Base-by-base conservation (phyloP, 805 yeast species). In the Komagataella phaffii region DNA sequence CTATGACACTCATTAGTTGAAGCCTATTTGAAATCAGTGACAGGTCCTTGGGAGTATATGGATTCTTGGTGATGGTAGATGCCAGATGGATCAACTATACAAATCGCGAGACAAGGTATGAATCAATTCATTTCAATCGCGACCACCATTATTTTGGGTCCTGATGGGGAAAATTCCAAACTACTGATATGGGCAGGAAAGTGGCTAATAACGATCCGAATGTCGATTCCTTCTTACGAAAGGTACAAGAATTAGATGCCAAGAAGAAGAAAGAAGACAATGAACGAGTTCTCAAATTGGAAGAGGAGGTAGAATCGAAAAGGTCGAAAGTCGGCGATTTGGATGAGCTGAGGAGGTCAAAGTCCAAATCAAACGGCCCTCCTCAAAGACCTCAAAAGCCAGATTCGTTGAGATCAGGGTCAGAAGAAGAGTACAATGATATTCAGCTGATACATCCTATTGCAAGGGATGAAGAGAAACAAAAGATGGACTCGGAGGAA, bases 371-470 rank as follows among this genome's bases (percentile, higher is more conserved):
- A 7, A 51, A 51, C 23, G 18, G 17, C 19, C 50, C 47, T 8
- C 53, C 53, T 24, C 18, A 23, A 10, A 46, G 40, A 24, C 53
- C 53, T 3, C n/a, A 48, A 10, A 52, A 52, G 46, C 24, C 52
- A n/a, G 46, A 19, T n/a, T 17, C 36, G 14, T 24, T 50, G 14
- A 21, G 12, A 7, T 17, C 46, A 4, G 18, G 18, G 7, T 14
- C 14, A 17, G 36, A 30, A 12, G 18, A 45, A 24, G 49, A 36
- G 4, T 30, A 18, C 5, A 45, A n/a, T 8, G 56, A 53, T 17
- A 58, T 60, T 6, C 36, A 45, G 10, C 18, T 59, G 36, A 50
- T 54, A 10, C 50, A 52, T 24, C 59, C 59, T 2, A 50, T 53
- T 23, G 61, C 61, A 8, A 56, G 56, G 53, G 51, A 53, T 2